Evolutionary conservation across 768 basidiomycete species (phyloP).

Genomic region (Lactarius pseudohatsudake): DNA sequence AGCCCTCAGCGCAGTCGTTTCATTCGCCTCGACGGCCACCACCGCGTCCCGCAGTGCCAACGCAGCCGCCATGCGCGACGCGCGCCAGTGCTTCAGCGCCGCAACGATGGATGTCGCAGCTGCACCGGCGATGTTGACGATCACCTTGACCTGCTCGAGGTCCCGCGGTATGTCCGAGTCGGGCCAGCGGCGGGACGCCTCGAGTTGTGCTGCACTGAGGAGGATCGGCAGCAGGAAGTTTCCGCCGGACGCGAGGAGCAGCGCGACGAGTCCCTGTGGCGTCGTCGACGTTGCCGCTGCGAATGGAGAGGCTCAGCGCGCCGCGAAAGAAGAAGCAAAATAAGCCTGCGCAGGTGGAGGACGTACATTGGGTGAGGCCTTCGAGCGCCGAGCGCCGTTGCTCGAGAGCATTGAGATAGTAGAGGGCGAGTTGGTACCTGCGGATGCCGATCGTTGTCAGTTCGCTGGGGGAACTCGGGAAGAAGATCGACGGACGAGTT

Average conservation of each 20-base stretch:
- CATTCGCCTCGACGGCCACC: conserved; percentile 2
- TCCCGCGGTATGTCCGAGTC: conserved; percentile 23
- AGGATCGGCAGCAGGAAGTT: conserved; percentile 24
- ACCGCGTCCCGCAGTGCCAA: background rate
- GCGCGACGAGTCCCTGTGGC: background rate
- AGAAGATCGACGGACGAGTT: conserved; percentile 8
- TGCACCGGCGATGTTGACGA: conserved; percentile 23
- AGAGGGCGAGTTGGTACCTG: conserved; percentile 24
- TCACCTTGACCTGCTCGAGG: conserved; percentile 22
- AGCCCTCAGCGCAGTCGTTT: conserved; percentile 17
- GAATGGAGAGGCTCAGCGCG: background rate
- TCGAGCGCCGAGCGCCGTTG: conserved; percentile 10
- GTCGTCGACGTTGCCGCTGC: conserved; percentile 20
- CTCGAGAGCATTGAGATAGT: conserved; percentile 23
- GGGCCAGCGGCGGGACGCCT: conserved; percentile 17
- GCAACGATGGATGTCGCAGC: conserved; percentile 17
- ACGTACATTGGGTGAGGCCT: conserved; percentile 10
- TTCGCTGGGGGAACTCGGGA: background rate
- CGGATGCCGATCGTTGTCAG: background rate
- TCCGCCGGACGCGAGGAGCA: conserved; percentile 17
- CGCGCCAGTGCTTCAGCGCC: conserved; percentile 18
- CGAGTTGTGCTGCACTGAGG: conserved; percentile 23
- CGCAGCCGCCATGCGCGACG: background rate
- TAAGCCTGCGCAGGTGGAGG: background rate
- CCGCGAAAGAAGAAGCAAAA: too few relatives aligned